These are phyloP conservation scores for Komagataella phaffii DNA, from an alignment of 805 yeast genomes.

Conservation along the genomic window DNA sequence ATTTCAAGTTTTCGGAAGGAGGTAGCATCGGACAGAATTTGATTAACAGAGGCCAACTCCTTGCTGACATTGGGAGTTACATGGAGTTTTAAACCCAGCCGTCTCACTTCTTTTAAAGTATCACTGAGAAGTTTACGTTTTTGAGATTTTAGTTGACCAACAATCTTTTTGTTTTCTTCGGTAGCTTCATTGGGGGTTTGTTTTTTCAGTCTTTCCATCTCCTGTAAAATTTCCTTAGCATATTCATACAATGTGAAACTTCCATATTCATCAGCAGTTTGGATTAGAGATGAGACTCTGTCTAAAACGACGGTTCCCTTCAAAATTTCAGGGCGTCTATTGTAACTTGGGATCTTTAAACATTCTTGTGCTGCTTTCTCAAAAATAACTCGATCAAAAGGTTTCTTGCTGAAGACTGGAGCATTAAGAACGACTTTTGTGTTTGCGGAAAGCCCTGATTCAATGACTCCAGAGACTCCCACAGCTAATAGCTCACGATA, in stretches of 20 bases:
- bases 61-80: conserved; percentile 54
- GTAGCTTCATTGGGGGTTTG: conserved; percentile 67
- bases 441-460: conserved; percentile 32
- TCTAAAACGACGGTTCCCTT: conserved; percentile 34
- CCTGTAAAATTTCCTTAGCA: conserved; percentile 39
- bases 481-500: conserved; percentile 52
- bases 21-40: conserved; percentile 41
- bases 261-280: conserved; percentile 15
- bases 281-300: conserved; percentile 36
- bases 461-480: conserved; percentile 41
- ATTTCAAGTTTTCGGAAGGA: conserved; percentile 27
- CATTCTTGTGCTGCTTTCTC: conserved; percentile 9
- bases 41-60: conserved; percentile 47
- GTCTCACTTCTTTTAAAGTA: conserved; percentile 56
- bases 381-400: conserved; percentile 1
- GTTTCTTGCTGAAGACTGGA: not conserved
- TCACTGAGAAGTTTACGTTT: conserved; percentile 70
- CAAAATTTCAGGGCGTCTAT: conserved; percentile 40
- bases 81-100: conserved; percentile 62
- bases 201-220: conserved; percentile 47
- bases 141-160: conserved; percentile 67
- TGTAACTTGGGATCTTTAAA: conserved; percentile 31
- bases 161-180: conserved; percentile 60
- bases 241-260: conserved; percentile 37
- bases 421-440: conserved; percentile 1